These are phyloP conservation scores for Thelephora ganbajun DNA, from an alignment of 768 basidiomycete species.

Conservation along the genomic window DNA sequence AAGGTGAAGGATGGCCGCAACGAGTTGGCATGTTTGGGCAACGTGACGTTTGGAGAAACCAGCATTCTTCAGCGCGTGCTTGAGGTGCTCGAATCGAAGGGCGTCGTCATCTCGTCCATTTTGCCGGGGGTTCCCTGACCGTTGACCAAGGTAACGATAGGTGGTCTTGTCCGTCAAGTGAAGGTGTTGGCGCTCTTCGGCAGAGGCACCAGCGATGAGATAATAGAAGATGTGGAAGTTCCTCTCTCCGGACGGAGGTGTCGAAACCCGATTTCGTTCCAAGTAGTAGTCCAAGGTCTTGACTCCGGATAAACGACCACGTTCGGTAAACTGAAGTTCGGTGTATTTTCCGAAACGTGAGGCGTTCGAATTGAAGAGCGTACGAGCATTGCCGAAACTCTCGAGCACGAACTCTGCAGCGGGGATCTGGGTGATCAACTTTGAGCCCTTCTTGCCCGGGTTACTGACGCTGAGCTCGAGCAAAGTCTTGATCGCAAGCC, in stretches of 20 bases:
- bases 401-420: constrained; percentile 94
- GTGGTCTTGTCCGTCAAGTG: constrained; percentile 67
- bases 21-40: constrained; percentile 86
- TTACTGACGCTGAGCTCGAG: constrained; percentile 83
- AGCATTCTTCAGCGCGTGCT: constrained; percentile 84
- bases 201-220: constrained; percentile 78
- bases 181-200: constrained; percentile 82
- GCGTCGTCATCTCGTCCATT: constrained; percentile 65
- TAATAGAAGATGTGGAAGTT: constrained; percentile 99
- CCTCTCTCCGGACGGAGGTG: constrained; percentile 79
- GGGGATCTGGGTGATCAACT: constrained; percentile 75
- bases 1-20: constrained; percentile 92
- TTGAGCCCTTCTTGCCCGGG: constrained; percentile 88
- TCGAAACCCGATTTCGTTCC: constrained; percentile 80
- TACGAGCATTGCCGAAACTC: constrained; percentile 85
- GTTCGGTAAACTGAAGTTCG: constrained; percentile 91
- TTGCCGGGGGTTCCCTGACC: constrained; percentile 24
- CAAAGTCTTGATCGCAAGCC: constrained; percentile 83
- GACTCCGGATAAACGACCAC: constrained; percentile 75
- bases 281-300: constrained; percentile 97
- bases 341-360: constrained; percentile 98
- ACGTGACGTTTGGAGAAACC: constrained; percentile 92
- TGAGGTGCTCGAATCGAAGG: constrained; percentile 85
- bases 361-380: constrained; percentile 86
- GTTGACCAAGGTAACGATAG: constrained; percentile 80